These are phyloP conservation scores for Coemansia interrupta DNA, from an alignment of 192 early-diverging fungal genomes.

Conservation along the genomic window DNA sequence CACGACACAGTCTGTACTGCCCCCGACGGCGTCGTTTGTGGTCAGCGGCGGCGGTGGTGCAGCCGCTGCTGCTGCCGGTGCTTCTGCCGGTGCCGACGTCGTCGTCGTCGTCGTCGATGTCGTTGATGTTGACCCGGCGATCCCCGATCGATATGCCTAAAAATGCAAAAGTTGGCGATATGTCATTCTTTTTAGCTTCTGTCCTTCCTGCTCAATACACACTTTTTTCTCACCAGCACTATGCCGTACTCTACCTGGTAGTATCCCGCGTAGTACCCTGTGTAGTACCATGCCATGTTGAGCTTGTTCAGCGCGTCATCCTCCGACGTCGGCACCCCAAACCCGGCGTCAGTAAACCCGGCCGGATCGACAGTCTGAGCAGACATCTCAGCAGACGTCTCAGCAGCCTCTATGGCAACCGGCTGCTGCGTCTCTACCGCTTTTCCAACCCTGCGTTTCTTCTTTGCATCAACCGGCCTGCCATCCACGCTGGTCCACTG, in stretches of 20 bases:
- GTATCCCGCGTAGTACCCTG: slow-evolving; percentile 70
- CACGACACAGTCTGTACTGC: too few relatives aligned
- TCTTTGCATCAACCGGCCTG: slow-evolving; percentile 11
- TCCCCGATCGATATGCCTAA: slow-evolving; percentile 22
- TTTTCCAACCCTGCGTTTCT: slow-evolving; percentile 15
- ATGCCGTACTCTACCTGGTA: slow-evolving; percentile 56
- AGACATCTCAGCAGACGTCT: neutral
- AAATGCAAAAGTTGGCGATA: neutral
- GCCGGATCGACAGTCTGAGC: neutral
- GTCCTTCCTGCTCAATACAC: neutral
- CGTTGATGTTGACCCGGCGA: slow-evolving; percentile 6
- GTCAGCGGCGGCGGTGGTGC: neutral
- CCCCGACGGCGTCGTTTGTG: neutral
- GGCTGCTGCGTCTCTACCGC: neutral
- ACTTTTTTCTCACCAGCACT: neutral
- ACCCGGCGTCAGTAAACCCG: neutral
- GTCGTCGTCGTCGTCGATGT: neutral
- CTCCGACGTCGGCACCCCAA: slow-evolving; percentile 30
- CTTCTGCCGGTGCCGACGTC: neutral
- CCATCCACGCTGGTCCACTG: slow-evolving; percentile 12
- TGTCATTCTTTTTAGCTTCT: neutral
- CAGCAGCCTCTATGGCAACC: neutral
- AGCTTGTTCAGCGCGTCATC: slow-evolving; percentile 62
- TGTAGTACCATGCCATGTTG: slow-evolving; percentile 73
- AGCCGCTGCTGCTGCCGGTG: neutral